Evolutionary conservation across 2,329 filamentous ascomycete genomes (phyloP), one percentile per base, ranked within the genome.

Genomic region (Fonsecaea monophora): DNA sequence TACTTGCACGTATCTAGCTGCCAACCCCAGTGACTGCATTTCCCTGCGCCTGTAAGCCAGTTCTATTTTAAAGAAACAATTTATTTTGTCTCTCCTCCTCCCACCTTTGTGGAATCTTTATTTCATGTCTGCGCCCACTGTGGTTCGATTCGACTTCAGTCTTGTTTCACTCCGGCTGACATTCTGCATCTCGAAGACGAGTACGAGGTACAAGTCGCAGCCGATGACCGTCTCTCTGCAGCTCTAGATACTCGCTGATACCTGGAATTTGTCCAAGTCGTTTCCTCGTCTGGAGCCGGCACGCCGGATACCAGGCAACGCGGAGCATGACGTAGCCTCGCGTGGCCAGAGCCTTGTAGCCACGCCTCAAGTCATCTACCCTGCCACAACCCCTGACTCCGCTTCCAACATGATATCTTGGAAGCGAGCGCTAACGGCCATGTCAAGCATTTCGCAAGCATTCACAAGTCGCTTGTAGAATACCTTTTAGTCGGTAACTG

Each of bases 51-150:
- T 13, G 21, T 21, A 30, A 12, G 9, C 45, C 18, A 12, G 45
- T 50, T 50, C 45, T 50, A 50, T 50, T 50, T 50, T 25, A 50
- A 50, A 50, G 45, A 50, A 12, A 50, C 18, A 50, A 50, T 50
- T 50, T 50, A 50, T 25, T 50, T 25, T 50, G 45, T 50, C 25
- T 50, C 45, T 50, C 45, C 45, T 10, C 9, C 21, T 50, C 21
- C 45, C 10, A 21, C 6, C 21, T 21, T 48, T 50, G 45, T 50
- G 45, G 45, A 50, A 50, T 50, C 21, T 25, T 15, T 25, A 21
- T 50, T 50, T 21, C 18, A 7, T 18, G 6, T 13, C 45, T 18
- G 38, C 42, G 18, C 42, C n/a, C 8, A 3, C 42, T 25, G 12
- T 25, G 18, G 4, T 50, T 50, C 45, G 8, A 50, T 30, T 50